A percentile compares a stretch with the other conserved stretches of the same genome.
Evolutionary conservation across 306 rosid species (phyloP).

Genomic region (Cucurbita ficifolia): DNA sequence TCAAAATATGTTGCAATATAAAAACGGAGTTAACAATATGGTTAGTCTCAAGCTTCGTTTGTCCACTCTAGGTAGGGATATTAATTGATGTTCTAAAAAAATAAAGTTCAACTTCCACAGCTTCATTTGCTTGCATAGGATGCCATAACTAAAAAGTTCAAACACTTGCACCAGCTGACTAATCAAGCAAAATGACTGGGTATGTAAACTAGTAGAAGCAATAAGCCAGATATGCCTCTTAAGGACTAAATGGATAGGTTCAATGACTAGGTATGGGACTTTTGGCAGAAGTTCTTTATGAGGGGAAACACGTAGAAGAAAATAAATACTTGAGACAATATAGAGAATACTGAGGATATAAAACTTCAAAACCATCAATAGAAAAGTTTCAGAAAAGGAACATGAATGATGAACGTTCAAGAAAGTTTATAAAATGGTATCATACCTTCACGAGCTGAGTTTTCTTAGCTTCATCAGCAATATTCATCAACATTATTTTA

Average conservation of each 20-base stretch:
- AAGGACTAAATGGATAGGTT: neutral
- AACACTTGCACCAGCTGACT: neutral
- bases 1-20: neutral
- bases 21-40: neutral
- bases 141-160: neutral
- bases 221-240: neutral
- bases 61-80: neutral
- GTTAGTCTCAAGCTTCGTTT: neutral
- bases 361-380: neutral
- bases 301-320: neutral
- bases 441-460: slow-evolving; percentile 52
- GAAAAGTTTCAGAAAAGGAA: neutral
- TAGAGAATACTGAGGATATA: neutral
- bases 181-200: neutral
- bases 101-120: neutral
- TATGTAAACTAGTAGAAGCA: neutral
- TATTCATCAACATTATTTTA: slow-evolving; percentile 80
- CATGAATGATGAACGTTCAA: neutral
- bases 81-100: neutral
- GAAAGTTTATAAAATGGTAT: neutral
- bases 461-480: slow-evolving; percentile 59
- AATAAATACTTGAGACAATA: neutral
- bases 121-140: neutral
- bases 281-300: neutral
- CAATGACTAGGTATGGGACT: neutral